phyloP scores from a whole-genome alignment of 2,329 filamentous ascomycete species.

The Didymella exigua region DNA sequence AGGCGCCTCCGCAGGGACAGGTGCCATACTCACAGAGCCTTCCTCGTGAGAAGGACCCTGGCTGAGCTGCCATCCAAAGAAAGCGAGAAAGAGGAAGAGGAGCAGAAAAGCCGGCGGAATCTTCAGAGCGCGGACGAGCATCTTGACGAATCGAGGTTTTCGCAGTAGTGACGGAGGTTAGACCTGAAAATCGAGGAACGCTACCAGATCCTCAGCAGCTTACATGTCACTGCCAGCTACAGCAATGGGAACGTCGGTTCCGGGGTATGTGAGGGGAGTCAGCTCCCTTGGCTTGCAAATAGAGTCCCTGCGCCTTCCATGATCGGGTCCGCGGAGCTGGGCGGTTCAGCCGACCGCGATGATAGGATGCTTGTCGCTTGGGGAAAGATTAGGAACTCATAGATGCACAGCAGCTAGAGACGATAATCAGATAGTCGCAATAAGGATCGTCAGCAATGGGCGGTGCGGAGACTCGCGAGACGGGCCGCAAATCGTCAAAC shows the following conservation, averaged over 20 bases:
- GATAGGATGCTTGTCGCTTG: not conserved
- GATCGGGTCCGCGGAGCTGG: slow-evolving; percentile 15
- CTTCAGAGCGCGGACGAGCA: slow-evolving; percentile 37
- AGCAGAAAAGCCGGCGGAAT: slow-evolving; percentile 32
- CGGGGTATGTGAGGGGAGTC: slow-evolving; percentile 22
- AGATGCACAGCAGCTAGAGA: not conserved
- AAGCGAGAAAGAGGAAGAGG: slow-evolving; percentile 36
- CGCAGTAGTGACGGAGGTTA: not conserved
- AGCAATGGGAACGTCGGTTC: slow-evolving; percentile 21
- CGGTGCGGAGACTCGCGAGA: not conserved
- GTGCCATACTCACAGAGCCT: slow-evolving; percentile 8
- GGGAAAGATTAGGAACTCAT: not conserved
- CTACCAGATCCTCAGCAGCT: slow-evolving; percentile 8
- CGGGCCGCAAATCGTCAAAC: slow-evolving; percentile 2
- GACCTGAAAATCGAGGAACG: not conserved
- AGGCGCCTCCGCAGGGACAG: slow-evolving; percentile 19
- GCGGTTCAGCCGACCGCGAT: not conserved
- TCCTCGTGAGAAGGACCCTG: slow-evolving; percentile 26
- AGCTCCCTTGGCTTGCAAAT: slow-evolving; percentile 13
- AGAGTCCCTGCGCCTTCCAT: slow-evolving; percentile 1
- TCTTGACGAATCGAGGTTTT: slow-evolving; percentile 16
- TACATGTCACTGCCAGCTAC: slow-evolving; percentile 20
- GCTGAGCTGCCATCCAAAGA: slow-evolving; percentile 41
- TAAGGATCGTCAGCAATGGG: not conserved
- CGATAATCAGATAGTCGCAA: not conserved